These are phyloP conservation scores for Symbiotaphrina buchneri DNA, from an alignment of 495 filamentous ascomycete species.

Conservation along the genomic window DNA sequence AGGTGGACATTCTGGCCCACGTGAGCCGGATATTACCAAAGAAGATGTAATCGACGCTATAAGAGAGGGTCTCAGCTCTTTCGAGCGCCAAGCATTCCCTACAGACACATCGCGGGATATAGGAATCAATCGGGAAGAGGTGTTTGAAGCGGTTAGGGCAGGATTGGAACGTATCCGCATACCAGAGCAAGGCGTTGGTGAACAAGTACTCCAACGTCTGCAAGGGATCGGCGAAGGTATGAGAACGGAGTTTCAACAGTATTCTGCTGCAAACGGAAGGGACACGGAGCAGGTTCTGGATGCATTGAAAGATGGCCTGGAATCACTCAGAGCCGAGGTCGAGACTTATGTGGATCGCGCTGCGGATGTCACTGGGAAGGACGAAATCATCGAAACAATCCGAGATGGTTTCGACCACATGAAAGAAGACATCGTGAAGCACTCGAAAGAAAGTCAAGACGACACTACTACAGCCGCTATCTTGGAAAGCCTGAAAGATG, in stretches of 20 bases:
- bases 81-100: constrained; percentile 23
- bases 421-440: constrained; percentile 45
- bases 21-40: constrained; percentile 20
- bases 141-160: constrained; percentile 42
- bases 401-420: constrained; percentile 49
- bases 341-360: constrained; percentile 56
- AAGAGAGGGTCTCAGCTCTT: constrained; percentile 23
- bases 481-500: constrained; percentile 19
- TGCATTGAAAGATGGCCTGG: constrained; percentile 67
- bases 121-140: constrained; percentile 36
- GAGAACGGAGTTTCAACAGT: constrained; percentile 43
- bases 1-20: too few species aligned
- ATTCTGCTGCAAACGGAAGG: constrained; percentile 44
- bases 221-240: constrained; percentile 55
- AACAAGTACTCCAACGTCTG: constrained; percentile 50
- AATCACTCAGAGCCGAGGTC: constrained; percentile 56
- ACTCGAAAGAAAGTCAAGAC: constrained; percentile 20
- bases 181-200: constrained; percentile 25
- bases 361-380: constrained; percentile 40
- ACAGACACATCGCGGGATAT: constrained; percentile 22
- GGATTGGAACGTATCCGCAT: constrained; percentile 28
- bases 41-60: constrained; percentile 31
- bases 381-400: constrained; percentile 58
- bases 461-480: constrained; percentile 34
- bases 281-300: constrained; percentile 69